Conservation (phyloP, 257 asterid species). For the Penstemon davidsonii region DNA sequence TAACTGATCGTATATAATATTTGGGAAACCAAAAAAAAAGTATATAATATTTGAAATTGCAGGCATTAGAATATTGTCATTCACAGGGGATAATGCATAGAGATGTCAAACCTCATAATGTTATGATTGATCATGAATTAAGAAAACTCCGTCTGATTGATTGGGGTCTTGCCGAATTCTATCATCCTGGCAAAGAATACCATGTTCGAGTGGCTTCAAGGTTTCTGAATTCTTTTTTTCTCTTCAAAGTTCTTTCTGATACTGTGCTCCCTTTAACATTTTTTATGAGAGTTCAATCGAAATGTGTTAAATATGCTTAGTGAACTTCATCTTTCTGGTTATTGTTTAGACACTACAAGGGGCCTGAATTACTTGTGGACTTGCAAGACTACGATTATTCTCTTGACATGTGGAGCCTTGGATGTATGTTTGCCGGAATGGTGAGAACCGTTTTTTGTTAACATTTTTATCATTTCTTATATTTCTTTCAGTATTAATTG, state of each 20-base stretch:
- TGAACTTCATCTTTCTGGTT: neutral
- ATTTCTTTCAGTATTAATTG: slow-evolving; percentile 7
- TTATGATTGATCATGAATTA: slow-evolving; percentile 64
- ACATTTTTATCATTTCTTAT: neutral
- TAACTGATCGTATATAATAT: neutral
- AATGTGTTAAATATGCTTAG: no score
- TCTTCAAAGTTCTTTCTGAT: neutral
- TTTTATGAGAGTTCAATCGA: no score
- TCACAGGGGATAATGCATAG: slow-evolving; percentile 77
- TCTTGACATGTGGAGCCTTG: slow-evolving; percentile 61
- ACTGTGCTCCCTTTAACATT: no score
- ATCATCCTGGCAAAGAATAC: slow-evolving; percentile 66
- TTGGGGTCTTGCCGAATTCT: slow-evolving; percentile 72
- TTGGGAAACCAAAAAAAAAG: no score
- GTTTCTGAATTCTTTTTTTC: slow-evolving; percentile 19
- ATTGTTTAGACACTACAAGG: slow-evolving; percentile 45
- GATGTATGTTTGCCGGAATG: slow-evolving; percentile 70
- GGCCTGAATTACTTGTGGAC: slow-evolving; percentile 62
- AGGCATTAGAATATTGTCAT: slow-evolving; percentile 69
- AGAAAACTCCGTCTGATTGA: slow-evolving; percentile 62
- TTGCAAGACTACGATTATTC: slow-evolving; percentile 67
- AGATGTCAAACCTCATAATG: slow-evolving; percentile 71
- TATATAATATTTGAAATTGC: slow-evolving; percentile 9
- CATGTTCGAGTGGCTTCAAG: slow-evolving; percentile 68
- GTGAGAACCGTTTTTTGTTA: slow-evolving; percentile 31